Percentiles rank a stretch among this genome's conserved stretches.
phyloP scores from a whole-genome alignment of 2,329 filamentous ascomycete genomes.

The Monosporascus sp. region DNA sequence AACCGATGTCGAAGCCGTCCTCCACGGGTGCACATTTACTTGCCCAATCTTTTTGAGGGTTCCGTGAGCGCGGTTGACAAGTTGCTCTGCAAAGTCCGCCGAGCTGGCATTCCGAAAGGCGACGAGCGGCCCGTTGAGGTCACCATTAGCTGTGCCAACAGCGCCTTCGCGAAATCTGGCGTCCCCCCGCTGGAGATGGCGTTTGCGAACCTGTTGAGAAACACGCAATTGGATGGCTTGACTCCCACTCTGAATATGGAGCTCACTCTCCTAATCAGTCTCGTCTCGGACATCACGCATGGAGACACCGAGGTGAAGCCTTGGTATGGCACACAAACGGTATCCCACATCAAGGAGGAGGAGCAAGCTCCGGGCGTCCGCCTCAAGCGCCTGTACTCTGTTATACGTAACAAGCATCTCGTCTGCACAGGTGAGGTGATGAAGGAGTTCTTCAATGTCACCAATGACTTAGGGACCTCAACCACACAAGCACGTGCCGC shows the following conservation, averaged over 20 bases:
- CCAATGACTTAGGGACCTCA: not conserved
- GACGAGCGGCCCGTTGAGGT: conserved; percentile 6
- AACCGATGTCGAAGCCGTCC: conserved; percentile 10
- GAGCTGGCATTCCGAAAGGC: conserved; percentile 5
- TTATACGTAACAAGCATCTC: not conserved
- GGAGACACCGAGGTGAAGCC: conserved; percentile 5
- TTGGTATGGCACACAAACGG: conserved; percentile 10
- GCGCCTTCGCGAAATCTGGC: conserved; percentile 2
- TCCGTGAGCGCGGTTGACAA: conserved; percentile 5
- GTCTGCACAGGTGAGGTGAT: not conserved
- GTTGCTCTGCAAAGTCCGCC: conserved; percentile 3
- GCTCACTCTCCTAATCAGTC: conserved; percentile 9
- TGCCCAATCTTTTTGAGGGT: conserved; percentile 7
- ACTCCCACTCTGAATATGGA: conserved; percentile 11
- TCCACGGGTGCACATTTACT: conserved; percentile 7
- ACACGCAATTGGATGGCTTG: conserved; percentile 9
- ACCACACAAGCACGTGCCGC: not conserved
- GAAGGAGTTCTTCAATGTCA: not conserved
- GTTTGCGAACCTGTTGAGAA: conserved; percentile 5
- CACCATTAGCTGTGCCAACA: conserved; percentile 7
- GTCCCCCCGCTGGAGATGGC: conserved; percentile 6
- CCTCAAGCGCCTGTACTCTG: not conserved
- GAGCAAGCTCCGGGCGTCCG: conserved; percentile 1
- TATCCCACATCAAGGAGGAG: conserved; percentile 11
- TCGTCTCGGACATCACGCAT: conserved; percentile 11